phyloP scores from a whole-genome alignment of 306 rosid genomes.

The Astragalus glycyphyllos region DNA sequence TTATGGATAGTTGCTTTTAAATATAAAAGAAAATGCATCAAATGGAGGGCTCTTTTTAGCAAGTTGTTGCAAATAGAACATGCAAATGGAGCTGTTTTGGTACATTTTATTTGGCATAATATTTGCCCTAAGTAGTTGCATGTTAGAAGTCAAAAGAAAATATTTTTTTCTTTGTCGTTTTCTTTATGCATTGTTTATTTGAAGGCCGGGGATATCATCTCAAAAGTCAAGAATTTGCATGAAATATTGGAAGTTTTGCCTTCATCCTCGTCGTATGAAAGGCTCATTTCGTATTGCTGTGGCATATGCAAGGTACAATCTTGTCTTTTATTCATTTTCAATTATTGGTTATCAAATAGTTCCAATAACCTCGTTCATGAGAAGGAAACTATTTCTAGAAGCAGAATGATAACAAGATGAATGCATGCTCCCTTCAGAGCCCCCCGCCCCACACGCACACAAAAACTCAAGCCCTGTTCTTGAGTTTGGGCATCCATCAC shows the following conservation, averaged over 20 bases:
- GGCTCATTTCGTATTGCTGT: slow-evolving; percentile 67
- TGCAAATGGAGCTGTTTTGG: slow-evolving; percentile 4
- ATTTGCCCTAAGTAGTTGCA: slow-evolving; percentile 29
- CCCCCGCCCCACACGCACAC: neutral
- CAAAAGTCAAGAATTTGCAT: slow-evolving; percentile 64
- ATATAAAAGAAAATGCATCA: slow-evolving; percentile 6
- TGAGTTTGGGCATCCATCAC: slow-evolving; percentile 1
- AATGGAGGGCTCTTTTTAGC: neutral
- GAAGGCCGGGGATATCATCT: slow-evolving; percentile 80
- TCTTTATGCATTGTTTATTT: slow-evolving; percentile 40
- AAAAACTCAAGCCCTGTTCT: slow-evolving; percentile 1
- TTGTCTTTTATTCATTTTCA: slow-evolving; percentile 27
- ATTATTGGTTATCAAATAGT: slow-evolving; percentile 10
- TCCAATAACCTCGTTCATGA: slow-evolving; percentile 2
- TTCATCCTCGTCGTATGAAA: slow-evolving; percentile 67
- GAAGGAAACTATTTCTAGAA: neutral
- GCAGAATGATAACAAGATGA: slow-evolving; percentile 4
- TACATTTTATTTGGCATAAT: slow-evolving; percentile 10
- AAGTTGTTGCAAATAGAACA: slow-evolving; percentile 24
- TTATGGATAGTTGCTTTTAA: slow-evolving; percentile 34
- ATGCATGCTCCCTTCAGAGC: slow-evolving; percentile 1
- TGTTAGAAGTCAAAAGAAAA: neutral
- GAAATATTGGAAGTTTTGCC: slow-evolving; percentile 58
- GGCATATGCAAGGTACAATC: slow-evolving; percentile 64
- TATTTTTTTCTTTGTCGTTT: neutral